Percentiles rank a stretch among this genome's conserved stretches.
phyloP scores from a whole-genome alignment of 1,139 yeast genomes.

The Saccharomycopsis hybrid region DNA sequence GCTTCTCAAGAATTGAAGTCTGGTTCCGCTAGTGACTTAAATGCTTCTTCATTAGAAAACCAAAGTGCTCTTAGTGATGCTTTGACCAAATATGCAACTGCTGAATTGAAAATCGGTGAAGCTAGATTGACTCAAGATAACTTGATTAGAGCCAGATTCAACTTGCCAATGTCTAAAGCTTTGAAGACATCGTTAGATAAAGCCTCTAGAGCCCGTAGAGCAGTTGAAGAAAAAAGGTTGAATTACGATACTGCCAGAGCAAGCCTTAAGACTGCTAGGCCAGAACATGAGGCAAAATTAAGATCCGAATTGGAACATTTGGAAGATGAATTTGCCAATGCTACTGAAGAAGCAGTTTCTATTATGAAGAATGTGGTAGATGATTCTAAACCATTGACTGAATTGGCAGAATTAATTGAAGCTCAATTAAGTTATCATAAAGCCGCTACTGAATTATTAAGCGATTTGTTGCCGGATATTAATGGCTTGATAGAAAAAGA shows the following conservation, averaged over 20 bases:
- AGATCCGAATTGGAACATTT: constrained; percentile 77
- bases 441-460: constrained; percentile 64
- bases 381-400: constrained; percentile 65
- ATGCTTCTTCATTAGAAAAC: constrained; percentile 32
- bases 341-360: constrained; percentile 83
- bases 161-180: constrained; percentile 58
- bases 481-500: constrained; percentile 55
- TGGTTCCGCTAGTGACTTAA: constrained; percentile 29
- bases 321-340: constrained; percentile 86
- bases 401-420: constrained; percentile 60
- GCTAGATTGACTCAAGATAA: constrained; percentile 82
- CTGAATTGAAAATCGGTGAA: constrained; percentile 68
- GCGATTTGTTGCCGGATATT: constrained; percentile 57
- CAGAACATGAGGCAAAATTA: constrained; percentile 69
- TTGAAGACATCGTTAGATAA: constrained; percentile 58
- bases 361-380: constrained; percentile 80
- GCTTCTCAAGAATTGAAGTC: constrained; percentile 38
- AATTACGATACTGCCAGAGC: constrained; percentile 77
- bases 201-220: constrained; percentile 65
- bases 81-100: constrained; percentile 43
- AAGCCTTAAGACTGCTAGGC: constrained; percentile 60
- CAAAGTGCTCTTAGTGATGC: constrained; percentile 38
- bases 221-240: constrained; percentile 73
- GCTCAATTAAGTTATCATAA: constrained; percentile 85
- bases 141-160: constrained; percentile 62